Base-by-base conservation (phyloP, 2,329 filamentous ascomycete species). In the Endoconidiophora laricicola region DNA sequence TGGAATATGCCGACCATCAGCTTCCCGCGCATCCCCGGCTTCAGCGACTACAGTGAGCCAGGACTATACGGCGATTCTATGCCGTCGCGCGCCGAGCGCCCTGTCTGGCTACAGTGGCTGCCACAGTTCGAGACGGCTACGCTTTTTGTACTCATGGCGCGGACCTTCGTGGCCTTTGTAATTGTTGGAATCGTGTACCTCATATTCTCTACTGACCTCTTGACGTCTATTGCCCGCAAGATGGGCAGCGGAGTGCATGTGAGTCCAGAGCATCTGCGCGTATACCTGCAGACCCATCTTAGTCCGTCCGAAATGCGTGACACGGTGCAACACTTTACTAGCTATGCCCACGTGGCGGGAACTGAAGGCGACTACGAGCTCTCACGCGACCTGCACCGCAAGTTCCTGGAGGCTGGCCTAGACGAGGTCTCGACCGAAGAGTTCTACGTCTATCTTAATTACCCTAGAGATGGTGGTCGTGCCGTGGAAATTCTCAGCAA, bases 361-460 rank as follows among this genome's bases (percentile, higher is more conserved):
- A 94, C 87, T 2, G 82, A 94, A 66, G 91, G 91, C 44, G 90
- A 93, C 66, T 87, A 82, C 58, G 84, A 82, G 43, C 72, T 94
- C 49, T 90, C 86, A 6, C 76, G 86, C 67, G 93, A 88, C 69
- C 78, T 95, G 49, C 75, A 88, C 63, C 79, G 78, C 58, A 75
- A 82, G 62, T 94, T 95, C 64, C 67, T 69, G 56, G 73, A 72
- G 46, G 79, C 81, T 43, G 75, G 77, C 3, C 71, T 98, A 60
- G 87, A 94, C 57, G 71, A 81, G 52, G 79, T 94, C 23, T 67
- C 70, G 46, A 72, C 86, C 59, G 83, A 94, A 58, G 77, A 86
- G 60, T 94, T 85, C 63, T 74, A 82, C 58, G 88, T 93, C 14
- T 96, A 95, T 61, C 69, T 96, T 59, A 96, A 96, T 64, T 98